Conservation (phyloP, 2,329 filamentous ascomycete genomes). For the Fusarium subglutinans region DNA sequence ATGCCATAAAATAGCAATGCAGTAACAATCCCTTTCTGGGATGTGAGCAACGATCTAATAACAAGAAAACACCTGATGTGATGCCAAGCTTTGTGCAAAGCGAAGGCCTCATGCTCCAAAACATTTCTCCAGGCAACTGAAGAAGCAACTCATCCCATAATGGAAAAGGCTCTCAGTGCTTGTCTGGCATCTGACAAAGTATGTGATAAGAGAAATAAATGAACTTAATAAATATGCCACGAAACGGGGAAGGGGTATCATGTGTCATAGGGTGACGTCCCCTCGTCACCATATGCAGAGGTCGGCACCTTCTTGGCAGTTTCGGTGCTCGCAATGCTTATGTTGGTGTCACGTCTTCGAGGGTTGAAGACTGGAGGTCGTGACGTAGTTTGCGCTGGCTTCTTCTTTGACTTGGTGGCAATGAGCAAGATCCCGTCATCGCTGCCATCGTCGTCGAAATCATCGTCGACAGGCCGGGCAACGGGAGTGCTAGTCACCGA, state of each 20-base stretch:
- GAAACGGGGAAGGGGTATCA: constrained; percentile 38
- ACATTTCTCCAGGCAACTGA: constrained; percentile 29
- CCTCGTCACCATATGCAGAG: constrained; percentile 49
- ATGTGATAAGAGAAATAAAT: constrained; percentile 26
- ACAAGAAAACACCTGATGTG: constrained; percentile 30
- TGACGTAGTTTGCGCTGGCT: constrained; percentile 40
- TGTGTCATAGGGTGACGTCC: constrained; percentile 38
- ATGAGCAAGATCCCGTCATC: constrained; percentile 65
- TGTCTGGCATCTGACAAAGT: constrained; percentile 28
- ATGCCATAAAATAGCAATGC: constrained; percentile 24
- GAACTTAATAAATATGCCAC: constrained; percentile 23
- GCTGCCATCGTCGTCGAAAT: constrained; percentile 60
- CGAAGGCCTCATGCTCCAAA: constrained; percentile 22
- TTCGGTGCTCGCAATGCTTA: constrained; percentile 69
- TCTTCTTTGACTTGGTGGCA: constrained; percentile 63
- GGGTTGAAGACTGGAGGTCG: constrained; percentile 49
- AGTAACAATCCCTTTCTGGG: constrained; percentile 21
- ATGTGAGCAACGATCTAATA: constrained; percentile 37
- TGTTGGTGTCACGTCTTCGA: constrained; percentile 66
- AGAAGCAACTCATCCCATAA: constrained; percentile 27
- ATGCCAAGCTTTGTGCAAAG: constrained; percentile 9
- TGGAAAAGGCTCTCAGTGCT: constrained; percentile 25
- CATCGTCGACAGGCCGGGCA: constrained; percentile 48
- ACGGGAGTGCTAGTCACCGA: constrained; percentile 42
- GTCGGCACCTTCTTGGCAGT: constrained; percentile 66